A percentile compares a stretch with the other conserved stretches of the same genome.
phyloP scores from a whole-genome alignment of 768 basidiomycete species.

The Russula foetens region DNA sequence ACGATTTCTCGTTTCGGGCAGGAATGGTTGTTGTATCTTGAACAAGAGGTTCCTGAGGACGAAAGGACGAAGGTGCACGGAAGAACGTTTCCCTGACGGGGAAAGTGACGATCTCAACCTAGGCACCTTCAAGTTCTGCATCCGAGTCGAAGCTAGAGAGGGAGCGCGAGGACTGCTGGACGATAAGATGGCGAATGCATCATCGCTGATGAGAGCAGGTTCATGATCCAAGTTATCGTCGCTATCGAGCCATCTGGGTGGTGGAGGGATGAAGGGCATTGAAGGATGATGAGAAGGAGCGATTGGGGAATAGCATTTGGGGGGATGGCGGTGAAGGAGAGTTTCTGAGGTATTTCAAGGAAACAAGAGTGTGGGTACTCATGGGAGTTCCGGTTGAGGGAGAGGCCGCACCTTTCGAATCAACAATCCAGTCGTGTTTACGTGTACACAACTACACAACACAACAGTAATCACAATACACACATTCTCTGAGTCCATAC shows the following conservation, averaged over 20 bases:
- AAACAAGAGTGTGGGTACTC: neutral
- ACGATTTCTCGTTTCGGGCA: neutral
- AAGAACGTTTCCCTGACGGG: constrained; percentile 14
- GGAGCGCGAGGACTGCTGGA: constrained; percentile 14
- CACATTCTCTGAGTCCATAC: no score
- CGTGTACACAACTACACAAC: no score
- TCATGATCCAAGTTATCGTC: constrained; percentile 18
- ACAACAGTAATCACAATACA: no score
- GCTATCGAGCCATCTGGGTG: constrained; percentile 11
- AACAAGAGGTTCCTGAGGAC: constrained; percentile 1
- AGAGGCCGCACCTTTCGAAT: no score
- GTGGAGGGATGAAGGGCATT: constrained; percentile 7
- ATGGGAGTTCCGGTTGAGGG: neutral
- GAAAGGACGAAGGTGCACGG: neutral
- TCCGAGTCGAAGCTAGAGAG: constrained; percentile 12
- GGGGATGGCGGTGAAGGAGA: constrained; percentile 5
- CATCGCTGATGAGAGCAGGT: constrained; percentile 18
- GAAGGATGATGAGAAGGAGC: neutral
- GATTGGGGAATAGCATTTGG: constrained; percentile 5
- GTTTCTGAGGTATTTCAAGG: constrained; percentile 15
- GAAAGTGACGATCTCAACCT: constrained; percentile 18
- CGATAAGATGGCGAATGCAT: constrained; percentile 13
- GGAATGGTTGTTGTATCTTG: neutral
- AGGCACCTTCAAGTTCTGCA: constrained; percentile 16
- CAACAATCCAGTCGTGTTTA: no score